A percentile compares a stretch with the other conserved stretches of the same genome.
Evolutionary conservation across 768 basidiomycete genomes (phyloP).

Genomic region (Xerocomus potaroensis): DNA sequence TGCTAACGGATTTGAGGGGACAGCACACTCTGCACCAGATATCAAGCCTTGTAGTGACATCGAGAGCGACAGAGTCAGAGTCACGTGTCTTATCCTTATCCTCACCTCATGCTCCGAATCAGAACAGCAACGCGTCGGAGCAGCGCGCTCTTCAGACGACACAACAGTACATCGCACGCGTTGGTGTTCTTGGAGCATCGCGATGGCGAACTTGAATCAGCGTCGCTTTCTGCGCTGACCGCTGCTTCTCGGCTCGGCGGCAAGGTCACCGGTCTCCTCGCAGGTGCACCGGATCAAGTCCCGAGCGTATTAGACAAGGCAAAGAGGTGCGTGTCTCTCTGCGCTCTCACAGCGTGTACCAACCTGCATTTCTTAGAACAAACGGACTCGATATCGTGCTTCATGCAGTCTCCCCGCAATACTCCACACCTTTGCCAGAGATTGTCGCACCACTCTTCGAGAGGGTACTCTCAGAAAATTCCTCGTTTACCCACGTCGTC

Average conservation of each 20-base stretch:
- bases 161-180: conserved; percentile 59
- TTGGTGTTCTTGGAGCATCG: conserved; percentile 91
- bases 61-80: neutral
- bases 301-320: conserved; percentile 63
- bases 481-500: conserved; percentile 83
- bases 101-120: conserved; percentile 15
- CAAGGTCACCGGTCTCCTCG: conserved; percentile 72
- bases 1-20: conserved; percentile 78
- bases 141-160: conserved; percentile 37
- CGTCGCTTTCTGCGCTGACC: conserved; percentile 85
- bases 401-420: conserved; percentile 66
- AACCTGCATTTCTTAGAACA: conserved; percentile 40
- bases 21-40: conserved; percentile 87
- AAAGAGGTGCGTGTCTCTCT: conserved; percentile 58
- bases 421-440: conserved; percentile 69
- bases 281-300: conserved; percentile 68
- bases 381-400: conserved; percentile 65
- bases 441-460: conserved; percentile 79
- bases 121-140: conserved; percentile 17
- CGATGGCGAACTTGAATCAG: conserved; percentile 74
- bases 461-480: conserved; percentile 57
- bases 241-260: conserved; percentile 87
- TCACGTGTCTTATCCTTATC: conserved; percentile 20
- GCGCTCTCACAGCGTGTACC: conserved; percentile 4
- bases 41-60: conserved; percentile 80